phyloP scores from a whole-genome alignment of 2,329 filamentous ascomycete genomes.

The Colletotrichum cereale region DNA sequence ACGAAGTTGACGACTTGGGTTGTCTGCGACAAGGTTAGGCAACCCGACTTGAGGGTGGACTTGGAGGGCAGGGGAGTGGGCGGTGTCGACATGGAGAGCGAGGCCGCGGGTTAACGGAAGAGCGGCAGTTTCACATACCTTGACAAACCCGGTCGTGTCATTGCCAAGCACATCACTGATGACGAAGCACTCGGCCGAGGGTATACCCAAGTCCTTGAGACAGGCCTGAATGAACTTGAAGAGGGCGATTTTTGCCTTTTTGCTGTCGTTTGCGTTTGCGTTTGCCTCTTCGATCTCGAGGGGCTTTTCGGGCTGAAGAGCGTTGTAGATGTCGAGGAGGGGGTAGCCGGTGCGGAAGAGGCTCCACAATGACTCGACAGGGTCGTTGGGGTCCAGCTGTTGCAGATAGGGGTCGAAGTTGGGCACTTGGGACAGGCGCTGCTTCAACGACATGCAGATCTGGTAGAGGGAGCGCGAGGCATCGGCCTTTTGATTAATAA shows the following conservation, averaged over 20 bases:
- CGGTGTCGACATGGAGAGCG: neutral
- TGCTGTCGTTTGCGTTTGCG: conserved; percentile 71
- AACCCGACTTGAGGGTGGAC: neutral
- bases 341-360: conserved; percentile 87
- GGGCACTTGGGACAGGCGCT: conserved; percentile 84
- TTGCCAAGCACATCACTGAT: conserved; percentile 92
- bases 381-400: conserved; percentile 78
- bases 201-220: conserved; percentile 83
- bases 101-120: conserved; percentile 1
- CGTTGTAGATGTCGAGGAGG: conserved; percentile 90
- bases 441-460: conserved; percentile 88
- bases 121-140: conserved; percentile 65
- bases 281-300: conserved; percentile 75
- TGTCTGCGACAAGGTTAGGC: conserved; percentile 61
- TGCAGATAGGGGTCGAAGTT: conserved; percentile 82
- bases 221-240: conserved; percentile 95
- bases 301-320: conserved; percentile 76
- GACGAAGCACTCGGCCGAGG: conserved; percentile 87
- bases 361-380: conserved; percentile 92
- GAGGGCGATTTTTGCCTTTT: conserved; percentile 86
- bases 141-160: conserved; percentile 97
- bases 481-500: conserved; percentile 97
- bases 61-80: neutral
- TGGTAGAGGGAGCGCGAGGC: conserved; percentile 94
- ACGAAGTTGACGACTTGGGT: conserved; percentile 93